These are phyloP conservation scores for Pedinophyceae sp. DNA, from an alignment of 139 green algal species.

Conservation along the genomic window DNA sequence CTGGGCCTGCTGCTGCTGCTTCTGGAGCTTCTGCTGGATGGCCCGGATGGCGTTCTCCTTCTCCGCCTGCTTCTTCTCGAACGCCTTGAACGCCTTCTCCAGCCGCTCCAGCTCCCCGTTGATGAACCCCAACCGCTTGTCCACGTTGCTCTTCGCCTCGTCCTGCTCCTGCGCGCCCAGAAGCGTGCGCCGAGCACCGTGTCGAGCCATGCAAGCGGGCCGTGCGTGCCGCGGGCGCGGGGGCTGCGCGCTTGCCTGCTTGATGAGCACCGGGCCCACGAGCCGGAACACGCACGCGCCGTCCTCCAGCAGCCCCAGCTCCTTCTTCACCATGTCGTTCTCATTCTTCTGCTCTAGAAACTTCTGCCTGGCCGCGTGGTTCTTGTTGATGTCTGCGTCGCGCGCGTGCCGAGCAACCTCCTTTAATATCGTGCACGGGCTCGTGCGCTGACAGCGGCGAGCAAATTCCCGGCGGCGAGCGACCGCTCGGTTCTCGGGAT, in stretches of 20 bases:
- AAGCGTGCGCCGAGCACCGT: too few species aligned
- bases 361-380: constrained; percentile 20
- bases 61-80: constrained; percentile 26
- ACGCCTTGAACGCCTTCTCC: constrained; percentile 17
- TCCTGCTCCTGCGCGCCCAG: constrained; percentile 54
- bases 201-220: too few species aligned
- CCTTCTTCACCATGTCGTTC: constrained; percentile 59
- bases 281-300: constrained; percentile 73
- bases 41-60: constrained; percentile 17
- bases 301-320: constrained; percentile 58
- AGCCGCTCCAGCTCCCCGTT: constrained; percentile 26
- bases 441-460: too few species aligned
- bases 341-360: constrained; percentile 44
- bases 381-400: constrained; percentile 33
- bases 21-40: background rate
- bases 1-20: too few species aligned
- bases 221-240: too few species aligned
- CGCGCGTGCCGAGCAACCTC: too few species aligned
- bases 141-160: constrained; percentile 72
- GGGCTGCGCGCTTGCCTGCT: too few species aligned
- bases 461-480: too few species aligned
- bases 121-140: constrained; percentile 79
- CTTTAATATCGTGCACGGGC: too few species aligned
- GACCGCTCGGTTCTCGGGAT: too few species aligned
- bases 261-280: constrained; percentile 69